Percentiles rank a stretch among this genome's conserved stretches.
phyloP scores from a whole-genome alignment of 2,329 filamentous ascomycete species.

The Kalmusia sp. region DNA sequence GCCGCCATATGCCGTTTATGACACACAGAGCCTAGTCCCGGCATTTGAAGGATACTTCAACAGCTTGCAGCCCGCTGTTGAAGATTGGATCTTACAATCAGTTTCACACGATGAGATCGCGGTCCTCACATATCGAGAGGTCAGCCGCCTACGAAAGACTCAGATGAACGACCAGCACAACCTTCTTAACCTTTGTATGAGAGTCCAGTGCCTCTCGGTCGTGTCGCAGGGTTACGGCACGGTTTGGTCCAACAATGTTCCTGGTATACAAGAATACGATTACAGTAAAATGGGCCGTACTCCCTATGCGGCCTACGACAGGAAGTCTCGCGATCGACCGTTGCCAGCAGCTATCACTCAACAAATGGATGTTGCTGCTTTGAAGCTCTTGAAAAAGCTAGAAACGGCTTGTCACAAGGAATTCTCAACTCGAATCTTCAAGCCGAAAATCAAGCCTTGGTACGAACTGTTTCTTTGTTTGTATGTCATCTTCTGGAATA shows the following conservation, averaged over 20 bases:
- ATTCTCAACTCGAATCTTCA: conserved; percentile 38
- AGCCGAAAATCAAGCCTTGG: conserved; percentile 44
- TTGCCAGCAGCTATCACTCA: conserved; percentile 45
- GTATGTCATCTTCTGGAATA: conserved; percentile 45
- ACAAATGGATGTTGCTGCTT: conserved; percentile 45
- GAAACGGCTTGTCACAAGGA: conserved; percentile 40
- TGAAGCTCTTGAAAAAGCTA: conserved; percentile 39
- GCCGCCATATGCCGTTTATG: conserved; percentile 44
- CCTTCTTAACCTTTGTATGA: conserved; percentile 39
- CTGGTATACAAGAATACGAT: conserved; percentile 41
- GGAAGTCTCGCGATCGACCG: conserved; percentile 39
- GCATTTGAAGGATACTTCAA: conserved; percentile 38
- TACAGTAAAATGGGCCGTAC: conserved; percentile 37
- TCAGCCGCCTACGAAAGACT: conserved; percentile 33
- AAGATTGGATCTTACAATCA: conserved; percentile 40
- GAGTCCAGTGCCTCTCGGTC: conserved; percentile 43
- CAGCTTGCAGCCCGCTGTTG: conserved; percentile 34
- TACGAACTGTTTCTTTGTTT: conserved; percentile 45
- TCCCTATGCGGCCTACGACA: conserved; percentile 45
- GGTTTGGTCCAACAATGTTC: conserved; percentile 38
- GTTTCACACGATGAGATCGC: conserved; percentile 38
- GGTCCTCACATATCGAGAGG: conserved; percentile 39
- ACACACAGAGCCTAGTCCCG: conserved; percentile 35
- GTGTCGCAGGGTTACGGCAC: conserved; percentile 48
- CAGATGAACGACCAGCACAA: conserved; percentile 20